Evolutionary conservation across 2,329 filamentous ascomycete genomes (phyloP), one percentile per base, ranked within the genome.

Genomic region (Fusarium sp.): DNA sequence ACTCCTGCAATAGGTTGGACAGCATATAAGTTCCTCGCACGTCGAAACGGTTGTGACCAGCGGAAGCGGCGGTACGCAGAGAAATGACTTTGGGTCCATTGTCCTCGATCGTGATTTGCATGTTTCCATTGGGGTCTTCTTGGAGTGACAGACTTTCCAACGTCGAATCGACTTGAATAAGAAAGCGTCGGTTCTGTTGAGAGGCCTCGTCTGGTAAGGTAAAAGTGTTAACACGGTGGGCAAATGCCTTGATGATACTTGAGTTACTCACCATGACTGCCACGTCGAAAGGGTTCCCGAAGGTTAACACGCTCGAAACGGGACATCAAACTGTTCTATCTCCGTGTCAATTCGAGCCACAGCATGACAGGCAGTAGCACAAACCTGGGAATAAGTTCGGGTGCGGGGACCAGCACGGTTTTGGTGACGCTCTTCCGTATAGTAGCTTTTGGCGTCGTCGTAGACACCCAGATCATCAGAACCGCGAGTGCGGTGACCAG

Each of bases 91-190:
- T 99, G 52, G 96, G 95, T 0, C 96, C 96, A 70, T 89, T 88
- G 82, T 99, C 96, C 78, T 98, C 96, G 75, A 98, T 97, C 30
- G 96, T 99, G 79, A 99, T 99, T 81, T 98, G 95, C 86, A 94
- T 93, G 81, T 99, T 98, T 60, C 89, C 86, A 81, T 99, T 95
- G 30, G 95, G 97, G 77, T 99, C 96, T 80, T 99, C 96, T 72
- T 95, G 92, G 40, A 89, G 89, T 67, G 94, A 86, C 46, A 99
- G 86, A 63, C 88, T 91, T 77, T 94, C 87, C 61, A 97, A 86
- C 1, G 95, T 98, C 24, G 89, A 85, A 51, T 97, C 92, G 75
- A 98, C 95, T 74, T 96, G 89, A 79, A 98, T 90, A 40, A 97
- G 87, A 81, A 97, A 97, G 73, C 91, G 91, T 66, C 93, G 92